Conservation (phyloP, 192 early-diverging fungal genomes). For the Pilobolus umbonatus region DNA sequence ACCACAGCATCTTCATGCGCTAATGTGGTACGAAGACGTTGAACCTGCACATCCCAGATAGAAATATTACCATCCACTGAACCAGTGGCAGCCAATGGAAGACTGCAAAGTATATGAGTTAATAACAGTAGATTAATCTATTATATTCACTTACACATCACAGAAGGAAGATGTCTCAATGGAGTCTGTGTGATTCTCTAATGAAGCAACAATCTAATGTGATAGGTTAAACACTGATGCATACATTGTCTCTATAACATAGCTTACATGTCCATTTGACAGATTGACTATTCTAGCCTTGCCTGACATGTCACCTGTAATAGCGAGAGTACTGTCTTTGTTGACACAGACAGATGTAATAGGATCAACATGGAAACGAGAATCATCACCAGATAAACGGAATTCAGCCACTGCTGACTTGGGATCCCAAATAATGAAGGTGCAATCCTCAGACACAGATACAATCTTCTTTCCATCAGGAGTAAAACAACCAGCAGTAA, state of each 20-base stretch:
- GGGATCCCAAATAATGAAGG: conserved; percentile 90
- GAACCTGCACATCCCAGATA: conserved; percentile 87
- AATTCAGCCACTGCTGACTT: conserved; percentile 68
- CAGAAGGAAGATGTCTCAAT: conserved; percentile 87
- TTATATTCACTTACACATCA: conserved; percentile 32
- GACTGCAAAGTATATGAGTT: conserved; percentile 26
- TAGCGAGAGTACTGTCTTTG: conserved; percentile 67
- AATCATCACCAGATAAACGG: conserved; percentile 66
- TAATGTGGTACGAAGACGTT: conserved; percentile 77
- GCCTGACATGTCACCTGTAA: conserved; percentile 81
- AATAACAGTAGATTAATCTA: not conserved
- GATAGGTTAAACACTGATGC: not conserved
- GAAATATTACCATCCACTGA: conserved; percentile 85
- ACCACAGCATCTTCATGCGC: conserved; percentile 86
- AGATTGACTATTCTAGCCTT: conserved; percentile 76
- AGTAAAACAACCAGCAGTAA: conserved; percentile 86
- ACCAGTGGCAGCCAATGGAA: conserved; percentile 77
- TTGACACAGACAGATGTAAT: conserved; percentile 75
- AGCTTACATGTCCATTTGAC: conserved; percentile 58
- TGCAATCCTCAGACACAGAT: conserved; percentile 77
- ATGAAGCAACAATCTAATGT: conserved; percentile 65
- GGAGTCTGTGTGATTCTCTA: conserved; percentile 81
- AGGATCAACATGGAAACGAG: conserved; percentile 77
- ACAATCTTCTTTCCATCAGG: conserved; percentile 87
- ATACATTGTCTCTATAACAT: not conserved